phyloP scores from a whole-genome alignment of 495 filamentous ascomycete genomes.

The Durotheca rogersii region DNA sequence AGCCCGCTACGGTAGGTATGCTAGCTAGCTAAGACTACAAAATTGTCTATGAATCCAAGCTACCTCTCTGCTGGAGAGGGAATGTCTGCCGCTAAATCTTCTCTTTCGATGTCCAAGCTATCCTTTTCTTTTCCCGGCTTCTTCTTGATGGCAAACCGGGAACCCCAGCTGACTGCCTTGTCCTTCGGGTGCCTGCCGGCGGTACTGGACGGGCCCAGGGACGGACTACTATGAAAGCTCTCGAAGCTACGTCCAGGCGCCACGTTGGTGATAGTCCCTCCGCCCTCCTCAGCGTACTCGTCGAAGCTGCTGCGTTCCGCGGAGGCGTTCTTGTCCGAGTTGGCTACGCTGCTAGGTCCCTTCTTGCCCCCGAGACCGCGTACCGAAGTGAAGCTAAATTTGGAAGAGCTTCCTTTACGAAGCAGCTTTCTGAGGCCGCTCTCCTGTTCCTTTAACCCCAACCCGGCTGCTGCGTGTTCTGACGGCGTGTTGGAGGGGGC shows the following conservation, averaged over 20 bases:
- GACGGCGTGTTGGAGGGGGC: slow-evolving; percentile 65
- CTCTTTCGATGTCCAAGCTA: slow-evolving; percentile 48
- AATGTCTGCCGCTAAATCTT: slow-evolving; percentile 25
- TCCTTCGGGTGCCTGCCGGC: slow-evolving; percentile 37
- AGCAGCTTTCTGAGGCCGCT: slow-evolving; percentile 69
- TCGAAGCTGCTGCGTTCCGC: slow-evolving; percentile 48
- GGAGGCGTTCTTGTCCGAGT: slow-evolving; percentile 47
- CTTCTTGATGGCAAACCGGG: slow-evolving; percentile 49
- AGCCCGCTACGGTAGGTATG: too few species aligned
- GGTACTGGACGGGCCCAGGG: slow-evolving; percentile 38
- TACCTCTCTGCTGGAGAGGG: slow-evolving; percentile 12
- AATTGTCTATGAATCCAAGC: background rate
- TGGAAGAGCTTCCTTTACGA: slow-evolving; percentile 76
- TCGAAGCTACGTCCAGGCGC: slow-evolving; percentile 45
- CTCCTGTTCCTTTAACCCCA: slow-evolving; percentile 48
- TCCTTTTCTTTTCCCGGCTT: slow-evolving; percentile 50
- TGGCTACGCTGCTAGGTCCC: slow-evolving; percentile 48
- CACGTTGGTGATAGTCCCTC: slow-evolving; percentile 26
- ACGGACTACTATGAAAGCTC: slow-evolving; percentile 44
- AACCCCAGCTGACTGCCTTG: slow-evolving; percentile 45
- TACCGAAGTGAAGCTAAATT: slow-evolving; percentile 70
- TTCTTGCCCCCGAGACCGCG: slow-evolving; percentile 62
- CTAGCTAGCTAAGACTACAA: background rate
- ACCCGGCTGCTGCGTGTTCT: slow-evolving; percentile 52
- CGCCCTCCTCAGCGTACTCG: slow-evolving; percentile 47